These are phyloP conservation scores for Eimeria necatrix DNA, from an alignment of 169 alveolate genomes.

Conservation along the genomic window DNA sequence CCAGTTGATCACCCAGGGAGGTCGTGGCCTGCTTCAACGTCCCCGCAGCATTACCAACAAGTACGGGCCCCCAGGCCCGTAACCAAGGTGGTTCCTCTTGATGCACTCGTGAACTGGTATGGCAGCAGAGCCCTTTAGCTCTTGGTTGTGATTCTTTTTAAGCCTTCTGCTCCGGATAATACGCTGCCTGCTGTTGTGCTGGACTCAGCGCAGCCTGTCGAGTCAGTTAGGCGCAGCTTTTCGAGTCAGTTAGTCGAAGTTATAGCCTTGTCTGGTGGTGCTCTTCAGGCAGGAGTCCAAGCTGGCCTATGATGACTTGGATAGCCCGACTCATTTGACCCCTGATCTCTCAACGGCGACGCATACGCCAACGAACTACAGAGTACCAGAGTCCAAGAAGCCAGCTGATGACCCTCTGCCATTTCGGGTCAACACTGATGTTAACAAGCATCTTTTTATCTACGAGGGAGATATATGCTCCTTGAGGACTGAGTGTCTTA, in stretches of 20 bases:
- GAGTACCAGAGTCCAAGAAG: background rate
- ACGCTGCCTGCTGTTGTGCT: too few relatives aligned
- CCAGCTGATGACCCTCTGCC: background rate
- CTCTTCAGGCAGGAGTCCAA: slow-evolving; percentile 33
- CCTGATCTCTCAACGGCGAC: slow-evolving; percentile 39
- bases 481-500: slow-evolving; percentile 1
- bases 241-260: too few relatives aligned
- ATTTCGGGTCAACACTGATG: background rate
- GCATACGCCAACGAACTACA: slow-evolving; percentile 10
- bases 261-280: too few relatives aligned
- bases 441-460: background rate
- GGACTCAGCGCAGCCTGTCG: too few relatives aligned
- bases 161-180: too few relatives aligned
- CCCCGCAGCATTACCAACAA: background rate
- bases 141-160: background rate
- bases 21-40: background rate
- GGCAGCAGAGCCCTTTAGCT: background rate
- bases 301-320: background rate
- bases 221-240: too few relatives aligned
- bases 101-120: slow-evolving; percentile 32
- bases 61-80: background rate
- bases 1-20: background rate
- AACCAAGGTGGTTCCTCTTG: background rate
- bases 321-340: background rate
- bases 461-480: slow-evolving; percentile 44